These are phyloP conservation scores for Tremella fuciformis DNA, from an alignment of 768 basidiomycete genomes.

Conservation along the genomic window DNA sequence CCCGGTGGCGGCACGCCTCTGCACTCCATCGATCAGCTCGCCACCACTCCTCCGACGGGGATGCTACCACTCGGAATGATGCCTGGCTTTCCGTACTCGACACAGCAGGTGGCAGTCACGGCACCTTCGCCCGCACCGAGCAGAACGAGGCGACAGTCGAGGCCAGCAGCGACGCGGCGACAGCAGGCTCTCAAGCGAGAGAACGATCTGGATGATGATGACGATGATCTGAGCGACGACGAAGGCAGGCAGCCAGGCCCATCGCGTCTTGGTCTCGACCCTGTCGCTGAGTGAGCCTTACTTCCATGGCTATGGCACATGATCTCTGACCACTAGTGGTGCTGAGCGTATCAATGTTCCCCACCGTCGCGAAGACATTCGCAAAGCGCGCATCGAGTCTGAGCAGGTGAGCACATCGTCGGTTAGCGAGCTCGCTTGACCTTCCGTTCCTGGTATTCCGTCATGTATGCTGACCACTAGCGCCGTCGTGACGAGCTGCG, in stretches of 20 bases:
- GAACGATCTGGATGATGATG: conserved; percentile 18
- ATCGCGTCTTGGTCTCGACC: neutral
- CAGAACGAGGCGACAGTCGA: too few species aligned
- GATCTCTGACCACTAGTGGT: neutral
- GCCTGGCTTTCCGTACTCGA: conserved; percentile 18
- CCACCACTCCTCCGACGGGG: conserved; percentile 10
- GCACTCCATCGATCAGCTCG: neutral
- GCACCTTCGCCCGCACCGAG: too few species aligned
- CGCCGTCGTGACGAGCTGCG: conserved; percentile 86
- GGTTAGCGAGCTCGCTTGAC: conserved; percentile 19
- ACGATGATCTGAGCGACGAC: conserved; percentile 13
- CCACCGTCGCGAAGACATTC: conserved; percentile 14
- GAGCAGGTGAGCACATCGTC: conserved; percentile 41
- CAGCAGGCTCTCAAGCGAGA: conserved; percentile 16
- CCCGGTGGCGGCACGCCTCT: conserved; percentile 5
- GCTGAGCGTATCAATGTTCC: neutral
- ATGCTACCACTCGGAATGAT: conserved; percentile 17
- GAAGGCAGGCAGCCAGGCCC: neutral
- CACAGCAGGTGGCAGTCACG: neutral
- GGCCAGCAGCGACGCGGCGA: conserved; percentile 14
- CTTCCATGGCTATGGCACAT: neutral
- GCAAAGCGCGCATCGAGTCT: conserved; percentile 31
- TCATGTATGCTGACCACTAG: conserved; percentile 49
- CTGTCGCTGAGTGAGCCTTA: conserved; percentile 12
- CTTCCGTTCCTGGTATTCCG: conserved; percentile 8